A percentile compares a stretch with the other conserved stretches of the same genome.
phyloP scores from a whole-genome alignment of 192 early-diverging fungal species.

The Coemansia erecta region DNA sequence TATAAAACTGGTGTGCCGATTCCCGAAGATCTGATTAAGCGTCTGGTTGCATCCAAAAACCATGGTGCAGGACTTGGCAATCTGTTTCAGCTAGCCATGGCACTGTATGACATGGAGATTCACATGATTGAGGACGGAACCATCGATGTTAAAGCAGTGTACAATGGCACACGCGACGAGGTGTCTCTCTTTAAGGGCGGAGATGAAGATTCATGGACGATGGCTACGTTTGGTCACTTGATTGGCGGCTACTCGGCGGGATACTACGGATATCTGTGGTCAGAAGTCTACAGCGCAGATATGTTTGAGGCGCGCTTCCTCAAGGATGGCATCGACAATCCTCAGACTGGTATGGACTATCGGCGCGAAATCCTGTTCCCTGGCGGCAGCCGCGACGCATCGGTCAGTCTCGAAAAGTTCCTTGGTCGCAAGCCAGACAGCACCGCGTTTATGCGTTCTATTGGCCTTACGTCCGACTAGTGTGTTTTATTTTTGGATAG shows the following conservation, averaged over 20 bases:
- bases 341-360: constrained; percentile 1
- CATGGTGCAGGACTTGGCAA: constrained; percentile 62
- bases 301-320: constrained; percentile 72
- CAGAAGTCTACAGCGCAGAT: constrained; percentile 74
- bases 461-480: background rate
- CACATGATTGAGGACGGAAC: constrained; percentile 55
- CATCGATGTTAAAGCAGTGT: constrained; percentile 28
- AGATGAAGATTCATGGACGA: constrained; percentile 28
- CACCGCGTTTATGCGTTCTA: constrained; percentile 60
- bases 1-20: constrained; percentile 62
- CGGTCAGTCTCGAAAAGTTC: constrained; percentile 65
- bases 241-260: constrained; percentile 68
- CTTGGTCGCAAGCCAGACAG: constrained; percentile 71
- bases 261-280: constrained; percentile 75
- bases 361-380: constrained; percentile 60
- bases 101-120: constrained; percentile 66
- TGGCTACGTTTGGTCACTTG: constrained; percentile 59
- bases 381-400: constrained; percentile 66
- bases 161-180: constrained; percentile 29
- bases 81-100: constrained; percentile 68
- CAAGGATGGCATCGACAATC: constrained; percentile 55
- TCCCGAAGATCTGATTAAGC: constrained; percentile 61
- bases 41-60: constrained; percentile 61
- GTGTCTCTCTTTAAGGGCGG: constrained; percentile 23
- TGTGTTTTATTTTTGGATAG: background rate